Conservation (phyloP, 495 filamentous ascomycete species). For the Lichenothelia convexa region DNA sequence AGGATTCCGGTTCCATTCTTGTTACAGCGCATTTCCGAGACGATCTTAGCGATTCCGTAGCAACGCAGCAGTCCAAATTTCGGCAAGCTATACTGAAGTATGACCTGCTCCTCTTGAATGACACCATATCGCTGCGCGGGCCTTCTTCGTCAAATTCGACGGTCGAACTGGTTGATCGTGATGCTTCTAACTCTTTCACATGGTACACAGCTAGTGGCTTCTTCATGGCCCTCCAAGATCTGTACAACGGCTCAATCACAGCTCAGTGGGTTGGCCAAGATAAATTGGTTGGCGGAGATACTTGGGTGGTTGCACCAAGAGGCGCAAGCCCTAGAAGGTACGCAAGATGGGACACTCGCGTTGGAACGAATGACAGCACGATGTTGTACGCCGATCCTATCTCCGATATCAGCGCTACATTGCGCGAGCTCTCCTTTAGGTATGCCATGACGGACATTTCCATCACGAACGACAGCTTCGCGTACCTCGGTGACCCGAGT, state of each 20-base stretch:
- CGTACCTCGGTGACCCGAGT: not conserved
- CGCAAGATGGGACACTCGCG: too few relatives aligned
- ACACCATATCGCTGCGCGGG: not conserved
- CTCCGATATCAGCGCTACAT: not conserved
- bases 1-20: not conserved
- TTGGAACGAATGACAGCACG: too few relatives aligned
- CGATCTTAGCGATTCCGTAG: slow-evolving; percentile 1
- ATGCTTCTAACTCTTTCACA: not conserved
- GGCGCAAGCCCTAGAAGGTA: too few relatives aligned
- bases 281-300: too few relatives aligned
- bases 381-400: not conserved
- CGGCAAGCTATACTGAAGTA: slow-evolving; percentile 3
- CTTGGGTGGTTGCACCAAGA: too few relatives aligned
- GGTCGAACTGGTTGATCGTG: not conserved
- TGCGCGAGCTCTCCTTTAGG: not conserved
- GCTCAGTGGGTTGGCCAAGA: too few relatives aligned
- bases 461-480: not conserved
- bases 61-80: slow-evolving; percentile 2
- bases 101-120: slow-evolving; percentile 3
- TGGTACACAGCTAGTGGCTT: not conserved
- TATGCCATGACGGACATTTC: not conserved
- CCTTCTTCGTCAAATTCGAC: not conserved
- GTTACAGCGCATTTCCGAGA: not conserved
- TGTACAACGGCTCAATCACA: not conserved
- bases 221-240: not conserved